Conservation (phyloP, 2,329 filamentous ascomycete species). For the Aquanectria penicillioides region DNA sequence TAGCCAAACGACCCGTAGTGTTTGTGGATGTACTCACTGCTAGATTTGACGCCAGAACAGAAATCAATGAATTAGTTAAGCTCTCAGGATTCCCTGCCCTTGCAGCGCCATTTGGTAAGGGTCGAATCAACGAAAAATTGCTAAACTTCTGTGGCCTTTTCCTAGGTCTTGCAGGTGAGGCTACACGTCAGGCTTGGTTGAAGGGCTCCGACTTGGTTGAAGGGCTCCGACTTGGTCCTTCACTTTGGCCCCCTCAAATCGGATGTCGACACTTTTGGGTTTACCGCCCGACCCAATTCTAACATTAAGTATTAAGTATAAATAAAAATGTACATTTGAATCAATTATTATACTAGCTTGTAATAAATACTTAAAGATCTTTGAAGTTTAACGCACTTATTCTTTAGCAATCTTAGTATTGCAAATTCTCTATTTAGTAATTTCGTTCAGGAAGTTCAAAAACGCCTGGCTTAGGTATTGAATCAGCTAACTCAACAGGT, state of each 20-base stretch:
- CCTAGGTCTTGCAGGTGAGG: neutral
- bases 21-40: conserved; percentile 62
- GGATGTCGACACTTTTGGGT: conserved; percentile 28
- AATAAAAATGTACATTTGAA: too few relatives aligned
- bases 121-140: conserved; percentile 58
- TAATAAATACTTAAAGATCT: too few relatives aligned
- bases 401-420: too few relatives aligned
- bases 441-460: too few relatives aligned
- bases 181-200: neutral
- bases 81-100: conserved; percentile 58
- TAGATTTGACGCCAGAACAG: conserved; percentile 51
- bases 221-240: conserved; percentile 17
- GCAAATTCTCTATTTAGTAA: too few relatives aligned
- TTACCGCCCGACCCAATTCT: neutral
- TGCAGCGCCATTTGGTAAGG: conserved; percentile 59
- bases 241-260: conserved; percentile 21
- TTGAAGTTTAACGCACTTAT: too few relatives aligned
- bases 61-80: conserved; percentile 54
- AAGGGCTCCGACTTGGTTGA: conserved; percentile 16
- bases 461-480: too few relatives aligned
- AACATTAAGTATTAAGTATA: too few relatives aligned
- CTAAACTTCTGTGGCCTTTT: conserved; percentile 62
- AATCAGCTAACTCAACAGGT: too few relatives aligned
- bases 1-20: conserved; percentile 58
- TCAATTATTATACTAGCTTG: too few relatives aligned